Evolutionary conservation across 805 yeast species (phyloP), one percentile per base, ranked within the genome.

Genomic region (Tetrapisispora arboricola): DNA sequence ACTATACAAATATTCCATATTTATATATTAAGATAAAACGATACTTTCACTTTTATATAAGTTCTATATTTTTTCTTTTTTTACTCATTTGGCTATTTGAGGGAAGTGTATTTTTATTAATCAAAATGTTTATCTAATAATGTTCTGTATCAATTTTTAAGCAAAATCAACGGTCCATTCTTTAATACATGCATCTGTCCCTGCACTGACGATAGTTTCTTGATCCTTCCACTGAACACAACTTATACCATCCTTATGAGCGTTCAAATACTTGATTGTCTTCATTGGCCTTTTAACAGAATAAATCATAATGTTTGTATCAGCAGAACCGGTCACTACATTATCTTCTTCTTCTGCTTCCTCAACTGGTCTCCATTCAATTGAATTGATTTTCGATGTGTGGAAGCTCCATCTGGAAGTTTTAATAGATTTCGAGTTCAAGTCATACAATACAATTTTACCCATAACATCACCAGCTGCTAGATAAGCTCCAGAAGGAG

Each of bases 391-490:
- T 41, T 74, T 78, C 42, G 95, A 80, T 2, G 88, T 84, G 59
- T 92, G 96, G 77, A 85, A 90, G 0, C 94, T 80, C 99, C 99
- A 92, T 57, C 96, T 75, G 0, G 94, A 76, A 2, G 97, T 86
- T 28, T 78, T 71, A 7, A 84, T 64, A 3, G 71, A 49, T 38
- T 67, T 73, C 30, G 76, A 78, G 2, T 58, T 59, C 6, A 77
- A 58, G 47, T 76, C 71, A 61, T 76, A 86, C 28, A 88, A 68
- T n/a, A 80, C 63, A 48, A 87, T 85, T 60, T 90, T 92, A 26
- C 98, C 98, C 40, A 81, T 69, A 5, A 71, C 70, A 53, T 88
- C 96, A 39, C 96, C 96, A 20, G 81, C 83, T 1, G 97, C 97
- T 15, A 82, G 68, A 45, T 65, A 73, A 42, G 68, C 60, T 7